These are phyloP conservation scores for Aegilops umbellulata DNA, from an alignment of 176 grass and related monocot genomes.

Conservation along the genomic window DNA sequence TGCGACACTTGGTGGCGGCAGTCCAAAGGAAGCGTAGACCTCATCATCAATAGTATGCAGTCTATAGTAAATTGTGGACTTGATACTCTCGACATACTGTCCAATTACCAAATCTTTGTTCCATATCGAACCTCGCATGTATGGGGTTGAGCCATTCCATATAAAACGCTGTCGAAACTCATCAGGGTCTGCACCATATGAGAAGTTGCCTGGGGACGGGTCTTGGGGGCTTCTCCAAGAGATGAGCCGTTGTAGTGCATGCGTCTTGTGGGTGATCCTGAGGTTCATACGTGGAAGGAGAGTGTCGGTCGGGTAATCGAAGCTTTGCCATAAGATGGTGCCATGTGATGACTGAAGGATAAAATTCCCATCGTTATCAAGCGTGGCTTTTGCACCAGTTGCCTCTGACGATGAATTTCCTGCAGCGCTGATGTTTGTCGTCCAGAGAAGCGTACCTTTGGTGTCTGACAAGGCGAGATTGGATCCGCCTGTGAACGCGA, in stretches of 20 bases:
- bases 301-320: constrained; percentile 33
- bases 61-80: neutral
- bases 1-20: neutral
- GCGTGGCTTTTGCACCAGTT: neutral
- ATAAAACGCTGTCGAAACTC: neutral
- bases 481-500: neutral
- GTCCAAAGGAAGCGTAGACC: neutral
- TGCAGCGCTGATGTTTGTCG: neutral
- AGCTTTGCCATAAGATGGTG: constrained; percentile 34
- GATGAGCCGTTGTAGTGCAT: neutral
- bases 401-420: neutral
- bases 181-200: constrained; percentile 15
- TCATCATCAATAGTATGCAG: neutral
- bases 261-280: neutral
- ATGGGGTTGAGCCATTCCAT: constrained; percentile 13
- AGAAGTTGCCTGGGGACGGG: constrained; percentile 28
- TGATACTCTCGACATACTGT: neutral
- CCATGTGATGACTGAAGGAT: constrained; percentile 1
- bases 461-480: constrained; percentile 16
- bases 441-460: constrained; percentile 11
- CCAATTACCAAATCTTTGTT: neutral
- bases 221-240: constrained; percentile 32
- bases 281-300: constrained; percentile 32
- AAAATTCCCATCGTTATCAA: constrained; percentile 25
- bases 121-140: constrained; percentile 29